Evolutionary conservation across 2,329 filamentous ascomycete genomes (phyloP), one percentile per base, ranked within the genome.

Genomic region (Xylaria sp.): DNA sequence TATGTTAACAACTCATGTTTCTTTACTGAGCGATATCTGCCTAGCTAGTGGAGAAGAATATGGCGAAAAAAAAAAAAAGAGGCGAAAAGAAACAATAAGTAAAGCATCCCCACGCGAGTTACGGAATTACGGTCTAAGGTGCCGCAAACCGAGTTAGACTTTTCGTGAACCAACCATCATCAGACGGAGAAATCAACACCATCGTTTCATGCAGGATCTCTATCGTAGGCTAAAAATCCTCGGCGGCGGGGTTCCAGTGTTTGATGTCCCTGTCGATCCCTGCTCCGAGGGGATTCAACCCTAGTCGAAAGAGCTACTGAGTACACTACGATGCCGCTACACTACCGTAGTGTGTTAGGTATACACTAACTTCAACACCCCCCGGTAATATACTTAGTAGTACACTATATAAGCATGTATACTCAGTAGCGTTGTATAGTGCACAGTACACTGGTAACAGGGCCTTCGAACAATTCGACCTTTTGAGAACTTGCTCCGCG

Each of bases 181-280:
- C 51, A 64, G 65, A 54, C 65, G 50, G 61, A 61, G 32, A 54
- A 42, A 63, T 59, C 69, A 57, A n/a, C 61, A 61, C 60, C 57
- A 63, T 55, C 25, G 60, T 71, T 69, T 71, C 63, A 69, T 69
- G 63, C 63, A 53, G 51, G n/a, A 63, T 63, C 50, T 64, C 66
- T 69, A 63, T 63, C 65, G 58, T 32, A 62, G 69, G 66, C 70
- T 57, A 65, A 69, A 63, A 63, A 66, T 63, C 55, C 58, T 72
- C 50, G 61, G 72, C 64, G 61, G 63, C 37, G 64, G 72, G 69
- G 60, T 70, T 51, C 55, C 63, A 64, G 63, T 72, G 71, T 69
- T 72, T 70, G 71, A 72, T 64, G 72, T 72, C 66, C 72, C 72
- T 74, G 72, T 70, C 72, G 72, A 74, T 74, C 72, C 62, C 68